A percentile compares a stretch with the other conserved stretches of the same genome.
phyloP scores from a whole-genome alignment of 345 rosid species.

The Brassica napus region DNA sequence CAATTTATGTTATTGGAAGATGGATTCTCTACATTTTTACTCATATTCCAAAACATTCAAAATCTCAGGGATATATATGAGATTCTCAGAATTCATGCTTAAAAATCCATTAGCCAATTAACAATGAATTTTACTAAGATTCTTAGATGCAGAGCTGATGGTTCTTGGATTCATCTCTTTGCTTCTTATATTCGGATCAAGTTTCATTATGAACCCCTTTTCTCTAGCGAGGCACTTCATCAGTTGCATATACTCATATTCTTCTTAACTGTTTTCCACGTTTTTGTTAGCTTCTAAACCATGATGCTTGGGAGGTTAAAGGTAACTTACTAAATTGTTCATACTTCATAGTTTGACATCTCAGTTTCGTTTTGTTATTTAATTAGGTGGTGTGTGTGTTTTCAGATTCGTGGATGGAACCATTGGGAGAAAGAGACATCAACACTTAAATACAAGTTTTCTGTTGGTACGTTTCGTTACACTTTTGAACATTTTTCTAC shows the following conservation, averaged over 20 bases:
- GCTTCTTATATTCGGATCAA: conserved; percentile 75
- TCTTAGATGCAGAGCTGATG: conserved; percentile 75
- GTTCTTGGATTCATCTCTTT: conserved; percentile 90
- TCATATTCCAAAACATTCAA: too few relatives aligned
- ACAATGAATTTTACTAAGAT: too few relatives aligned
- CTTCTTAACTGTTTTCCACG: conserved; percentile 87
- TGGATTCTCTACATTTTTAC: too few relatives aligned
- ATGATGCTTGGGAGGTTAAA: conserved; percentile 93
- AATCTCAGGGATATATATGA: too few relatives aligned
- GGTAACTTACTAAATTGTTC: conserved; percentile 42
- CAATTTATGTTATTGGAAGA: too few relatives aligned
- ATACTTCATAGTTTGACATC: background rate
- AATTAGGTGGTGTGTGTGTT: background rate
- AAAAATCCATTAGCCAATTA: too few relatives aligned
- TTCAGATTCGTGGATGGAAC: conserved; percentile 93
- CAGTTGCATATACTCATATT: conserved; percentile 86
- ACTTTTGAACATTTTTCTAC: conserved; percentile 9
- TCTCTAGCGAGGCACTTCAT: conserved; percentile 73
- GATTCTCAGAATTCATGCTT: too few relatives aligned
- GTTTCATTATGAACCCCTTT: conserved; percentile 64
- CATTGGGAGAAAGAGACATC: conserved; percentile 82
- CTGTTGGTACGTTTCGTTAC: conserved; percentile 55
- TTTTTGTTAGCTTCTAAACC: conserved; percentile 67
- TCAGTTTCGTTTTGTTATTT: background rate
- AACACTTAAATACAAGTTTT: conserved; percentile 72